Evolutionary conservation across 805 yeast genomes (phyloP).

Genomic region (Saccharomycopsis capsularis): DNA sequence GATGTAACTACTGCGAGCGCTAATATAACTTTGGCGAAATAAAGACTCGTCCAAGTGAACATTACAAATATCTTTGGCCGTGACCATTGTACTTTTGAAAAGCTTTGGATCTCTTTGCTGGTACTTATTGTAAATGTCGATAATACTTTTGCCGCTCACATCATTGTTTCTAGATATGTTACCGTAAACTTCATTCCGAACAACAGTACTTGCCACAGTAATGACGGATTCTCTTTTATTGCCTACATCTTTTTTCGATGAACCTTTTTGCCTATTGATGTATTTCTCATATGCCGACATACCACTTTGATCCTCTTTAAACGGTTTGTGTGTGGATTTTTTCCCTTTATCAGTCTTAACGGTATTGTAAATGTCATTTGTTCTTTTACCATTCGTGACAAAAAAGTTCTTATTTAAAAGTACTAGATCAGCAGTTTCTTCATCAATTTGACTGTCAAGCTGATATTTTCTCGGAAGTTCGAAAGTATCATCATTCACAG

Average conservation of each 20-base stretch:
- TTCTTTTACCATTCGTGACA: slow-evolving; percentile 21
- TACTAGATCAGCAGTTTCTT: slow-evolving; percentile 21
- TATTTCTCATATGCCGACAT: slow-evolving; percentile 10
- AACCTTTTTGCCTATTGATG: slow-evolving; percentile 2
- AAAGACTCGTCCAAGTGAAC: slow-evolving; percentile 18
- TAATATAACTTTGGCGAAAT: slow-evolving; percentile 4
- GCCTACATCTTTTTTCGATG: neutral
- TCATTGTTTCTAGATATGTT: slow-evolving; percentile 5
- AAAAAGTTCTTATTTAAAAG: slow-evolving; percentile 20
- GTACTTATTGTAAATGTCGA: slow-evolving; percentile 20
- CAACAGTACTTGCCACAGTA: slow-evolving; percentile 14
- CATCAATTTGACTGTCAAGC: slow-evolving; percentile 18
- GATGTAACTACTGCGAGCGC: slow-evolving; percentile 2
- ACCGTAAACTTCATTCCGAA: slow-evolving; percentile 12
- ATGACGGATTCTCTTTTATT: slow-evolving; percentile 10
- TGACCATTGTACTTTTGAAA: slow-evolving; percentile 18
- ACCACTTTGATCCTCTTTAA: neutral
- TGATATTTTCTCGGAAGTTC: slow-evolving; percentile 1
- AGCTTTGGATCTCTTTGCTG: slow-evolving; percentile 14
- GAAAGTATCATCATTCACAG: neutral
- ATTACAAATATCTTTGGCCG: slow-evolving; percentile 19
- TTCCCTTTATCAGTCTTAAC: neutral
- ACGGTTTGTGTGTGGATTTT: neutral
- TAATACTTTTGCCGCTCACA: slow-evolving; percentile 14
- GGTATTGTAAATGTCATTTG: slow-evolving; percentile 18